Evolutionary conservation across 768 basidiomycete species (phyloP), one percentile per base, ranked within the genome.

Genomic region (Solioccasus polychromus): DNA sequence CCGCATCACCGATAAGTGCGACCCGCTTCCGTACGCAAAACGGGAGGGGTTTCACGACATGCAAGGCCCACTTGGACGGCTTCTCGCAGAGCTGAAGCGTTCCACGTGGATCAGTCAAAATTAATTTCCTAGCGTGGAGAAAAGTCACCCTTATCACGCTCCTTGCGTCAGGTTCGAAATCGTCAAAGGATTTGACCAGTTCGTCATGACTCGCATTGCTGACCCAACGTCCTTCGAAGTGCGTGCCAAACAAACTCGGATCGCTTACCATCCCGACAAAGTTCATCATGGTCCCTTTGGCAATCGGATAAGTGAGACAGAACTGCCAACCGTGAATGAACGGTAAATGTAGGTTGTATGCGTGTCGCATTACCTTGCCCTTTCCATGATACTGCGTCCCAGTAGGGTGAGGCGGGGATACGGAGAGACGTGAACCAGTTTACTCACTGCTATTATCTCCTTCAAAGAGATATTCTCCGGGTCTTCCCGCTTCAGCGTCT

Each of bases 1-100:
- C 74, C 14, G 79, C 71, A 52, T 82, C 80, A 6, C 78, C 79
- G 3, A 75, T 58, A 8, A 83, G 64, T 7, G 70, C 71, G 0
- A 79, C 71, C 5, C 66, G 60, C 10, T 68, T 68, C 15, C 54
- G 60, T 3, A 69, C 68, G 37, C 66, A 76, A 4, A 64, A 66
- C 0, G 70, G 66, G 9, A 80, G 59, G 8, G 67, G 66, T 14
- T 66, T 66, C 23, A 80, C 54, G 25, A 63, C 62, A 39, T 75
- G 71, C 28, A 80, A 53, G 4, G 71, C 69, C 74, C 77, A 79
- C 54, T 60, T 70, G 29, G 63, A 68, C 2, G 70, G 64, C 5
- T 59, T 55, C 9, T 67, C 60, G 23, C 70, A 62, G 35, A 64
- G 64, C 72, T 75, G 8, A 8, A 17, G 8, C 14, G 14, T 17